Conservation (phyloP, 306 rosid species). For the Comarum palustre region DNA sequence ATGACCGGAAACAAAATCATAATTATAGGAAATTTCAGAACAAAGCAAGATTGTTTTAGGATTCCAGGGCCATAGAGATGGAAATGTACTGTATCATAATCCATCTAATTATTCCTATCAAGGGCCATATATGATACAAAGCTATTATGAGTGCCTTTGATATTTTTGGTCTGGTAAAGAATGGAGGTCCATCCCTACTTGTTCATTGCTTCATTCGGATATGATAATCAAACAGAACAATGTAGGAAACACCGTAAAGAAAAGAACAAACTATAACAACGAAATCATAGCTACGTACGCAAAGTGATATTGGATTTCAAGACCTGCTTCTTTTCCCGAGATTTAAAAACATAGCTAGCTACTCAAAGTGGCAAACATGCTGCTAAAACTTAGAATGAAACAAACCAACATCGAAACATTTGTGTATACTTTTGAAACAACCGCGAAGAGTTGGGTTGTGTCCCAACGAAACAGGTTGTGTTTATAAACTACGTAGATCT, state of each 20-base stretch:
- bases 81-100: background rate
- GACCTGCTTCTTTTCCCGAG: background rate
- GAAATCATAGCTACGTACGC: background rate
- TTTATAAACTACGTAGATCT: conserved; percentile 6
- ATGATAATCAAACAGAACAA: background rate
- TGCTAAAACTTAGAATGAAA: background rate
- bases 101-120: background rate
- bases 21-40: background rate
- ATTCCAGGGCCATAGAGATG: background rate
- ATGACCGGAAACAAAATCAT: too few relatives aligned
- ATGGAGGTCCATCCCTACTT: background rate
- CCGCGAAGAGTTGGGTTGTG: background rate
- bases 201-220: background rate
- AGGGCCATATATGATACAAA: background rate
- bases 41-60: background rate
- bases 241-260: background rate
- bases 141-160: background rate
- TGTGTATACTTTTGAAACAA: conserved; percentile 4
- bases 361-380: conserved; percentile 2
- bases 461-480: background rate
- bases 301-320: background rate
- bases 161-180: background rate
- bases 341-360: background rate
- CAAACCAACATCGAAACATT: conserved; percentile 11
- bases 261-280: background rate